Percentiles rank a stretch among this genome's conserved stretches.
phyloP scores from a whole-genome alignment of 1,284 basidiomycete species.

The Boletus semigastroideus region DNA sequence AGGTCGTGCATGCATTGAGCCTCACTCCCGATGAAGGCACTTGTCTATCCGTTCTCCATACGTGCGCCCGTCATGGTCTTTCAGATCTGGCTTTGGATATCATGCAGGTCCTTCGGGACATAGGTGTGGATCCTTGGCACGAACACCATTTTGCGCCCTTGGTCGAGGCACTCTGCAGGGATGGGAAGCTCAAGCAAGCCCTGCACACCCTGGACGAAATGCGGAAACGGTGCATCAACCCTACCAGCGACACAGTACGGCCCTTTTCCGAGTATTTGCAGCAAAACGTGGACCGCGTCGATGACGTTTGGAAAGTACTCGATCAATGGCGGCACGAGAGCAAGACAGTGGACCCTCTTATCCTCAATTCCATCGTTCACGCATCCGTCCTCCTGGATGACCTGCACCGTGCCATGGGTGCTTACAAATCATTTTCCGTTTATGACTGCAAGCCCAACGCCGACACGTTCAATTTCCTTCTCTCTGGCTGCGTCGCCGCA shows the following conservation, averaged over 20 bases:
- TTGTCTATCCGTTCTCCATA: constrained; percentile 66
- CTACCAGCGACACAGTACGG: constrained; percentile 46
- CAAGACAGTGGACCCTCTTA: constrained; percentile 52
- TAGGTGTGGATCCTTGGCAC: constrained; percentile 46
- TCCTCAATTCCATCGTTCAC: constrained; percentile 65
- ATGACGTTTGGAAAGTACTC: constrained; percentile 64
- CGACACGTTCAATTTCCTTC: constrained; percentile 69
- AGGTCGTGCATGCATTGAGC: constrained; percentile 50
- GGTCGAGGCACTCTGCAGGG: constrained; percentile 60
- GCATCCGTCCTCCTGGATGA: constrained; percentile 65
- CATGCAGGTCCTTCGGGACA: constrained; percentile 50
- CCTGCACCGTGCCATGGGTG: constrained; percentile 74
- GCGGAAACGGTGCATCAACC: constrained; percentile 47
- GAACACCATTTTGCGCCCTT: constrained; percentile 74
- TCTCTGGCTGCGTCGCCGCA: constrained; percentile 60
- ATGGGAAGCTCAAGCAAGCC: constrained; percentile 56
- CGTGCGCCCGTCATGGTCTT: constrained; percentile 69
- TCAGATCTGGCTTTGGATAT: constrained; percentile 68
- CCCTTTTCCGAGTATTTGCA: constrained; percentile 54
- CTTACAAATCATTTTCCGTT: constrained; percentile 63
- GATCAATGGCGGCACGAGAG: constrained; percentile 59
- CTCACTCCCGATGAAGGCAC: constrained; percentile 73
- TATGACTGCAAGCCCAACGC: constrained; percentile 58
- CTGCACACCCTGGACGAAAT: constrained; percentile 55
- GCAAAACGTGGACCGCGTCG: constrained; percentile 53